Percentiles rank a stretch among this genome's conserved stretches.
Evolutionary conservation across 169 alveolate species (phyloP).

Genomic region (Cryptosporidium xiaoi): DNA sequence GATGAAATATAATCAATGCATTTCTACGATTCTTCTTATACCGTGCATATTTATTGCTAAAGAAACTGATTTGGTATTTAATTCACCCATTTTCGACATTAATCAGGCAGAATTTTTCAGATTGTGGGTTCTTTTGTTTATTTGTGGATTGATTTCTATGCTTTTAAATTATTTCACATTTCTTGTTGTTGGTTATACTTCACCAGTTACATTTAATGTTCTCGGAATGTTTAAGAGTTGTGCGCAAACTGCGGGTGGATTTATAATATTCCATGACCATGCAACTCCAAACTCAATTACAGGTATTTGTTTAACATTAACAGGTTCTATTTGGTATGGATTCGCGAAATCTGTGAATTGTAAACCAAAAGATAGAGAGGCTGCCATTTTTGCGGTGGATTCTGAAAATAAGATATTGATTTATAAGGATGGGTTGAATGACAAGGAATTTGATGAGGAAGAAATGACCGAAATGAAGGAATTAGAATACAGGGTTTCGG

Average conservation of each 20-base stretch:
- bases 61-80: conserved; percentile 31
- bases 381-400: not conserved
- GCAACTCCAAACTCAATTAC: conserved; percentile 58
- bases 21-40: conserved; percentile 67
- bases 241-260: conserved; percentile 79
- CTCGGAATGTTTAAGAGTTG: conserved; percentile 78
- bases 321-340: conserved; percentile 76
- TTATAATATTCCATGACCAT: conserved; percentile 75
- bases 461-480: not conserved
- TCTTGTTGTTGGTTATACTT: conserved; percentile 67
- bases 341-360: conserved; percentile 58
- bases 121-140: conserved; percentile 41
- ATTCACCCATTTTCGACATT: conserved; percentile 27
- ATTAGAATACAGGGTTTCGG: not conserved
- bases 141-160: conserved; percentile 67
- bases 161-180: conserved; percentile 50
- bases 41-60: conserved; percentile 74
- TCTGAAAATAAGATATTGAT: not conserved
- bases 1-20: conserved; percentile 60
- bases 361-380: conserved; percentile 19
- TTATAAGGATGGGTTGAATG: not conserved
- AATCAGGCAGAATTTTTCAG: conserved; percentile 48
- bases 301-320: conserved; percentile 76
- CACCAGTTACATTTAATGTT: conserved; percentile 78
- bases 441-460: not conserved